Conservation (phyloP, 176 grass and related monocot species). For the Oryza glaberrima region DNA sequence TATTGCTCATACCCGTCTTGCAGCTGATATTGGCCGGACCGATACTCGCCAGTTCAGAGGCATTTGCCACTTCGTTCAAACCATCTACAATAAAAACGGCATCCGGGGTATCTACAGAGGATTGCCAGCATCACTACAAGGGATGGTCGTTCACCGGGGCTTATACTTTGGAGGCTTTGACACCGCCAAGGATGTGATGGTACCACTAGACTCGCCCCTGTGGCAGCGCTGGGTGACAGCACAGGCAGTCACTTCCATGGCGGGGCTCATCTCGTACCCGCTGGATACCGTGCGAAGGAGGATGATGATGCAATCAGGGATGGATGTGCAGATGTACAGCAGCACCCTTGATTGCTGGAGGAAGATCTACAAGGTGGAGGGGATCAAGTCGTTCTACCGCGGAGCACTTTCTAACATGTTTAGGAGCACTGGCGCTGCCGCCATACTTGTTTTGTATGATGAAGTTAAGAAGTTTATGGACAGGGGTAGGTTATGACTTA, state of each 20-base stretch:
- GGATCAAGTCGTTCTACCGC: constrained; percentile 74
- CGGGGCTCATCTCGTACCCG: constrained; percentile 80
- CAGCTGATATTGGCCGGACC: constrained; percentile 76
- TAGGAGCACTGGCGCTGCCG: constrained; percentile 88
- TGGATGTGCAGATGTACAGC: constrained; percentile 72
- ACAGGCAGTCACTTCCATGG: constrained; percentile 77
- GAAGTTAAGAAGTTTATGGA: constrained; percentile 93
- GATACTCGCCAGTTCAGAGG: constrained; percentile 89
- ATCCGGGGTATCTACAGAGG: constrained; percentile 83
- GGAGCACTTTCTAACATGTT: constrained; percentile 90
- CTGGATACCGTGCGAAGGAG: constrained; percentile 83
- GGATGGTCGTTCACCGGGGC: constrained; percentile 91
- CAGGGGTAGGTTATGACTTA: constrained; percentile 66
- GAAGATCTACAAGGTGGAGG: constrained; percentile 81
- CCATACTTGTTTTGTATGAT: constrained; percentile 92
- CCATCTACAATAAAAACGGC: constrained; percentile 81
- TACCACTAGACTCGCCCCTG: constrained; percentile 65
- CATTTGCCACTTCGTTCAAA: constrained; percentile 86
- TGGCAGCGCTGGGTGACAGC: constrained; percentile 87
- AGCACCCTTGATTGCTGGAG: constrained; percentile 87
- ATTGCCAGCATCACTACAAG: constrained; percentile 72
- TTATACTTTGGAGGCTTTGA: constrained; percentile 97
- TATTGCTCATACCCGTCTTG: constrained; percentile 92
- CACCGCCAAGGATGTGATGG: constrained; percentile 81
- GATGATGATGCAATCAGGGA: constrained; percentile 99